phyloP scores from a whole-genome alignment of 805 yeast genomes.

The Blastobotrys muscicola region DNA sequence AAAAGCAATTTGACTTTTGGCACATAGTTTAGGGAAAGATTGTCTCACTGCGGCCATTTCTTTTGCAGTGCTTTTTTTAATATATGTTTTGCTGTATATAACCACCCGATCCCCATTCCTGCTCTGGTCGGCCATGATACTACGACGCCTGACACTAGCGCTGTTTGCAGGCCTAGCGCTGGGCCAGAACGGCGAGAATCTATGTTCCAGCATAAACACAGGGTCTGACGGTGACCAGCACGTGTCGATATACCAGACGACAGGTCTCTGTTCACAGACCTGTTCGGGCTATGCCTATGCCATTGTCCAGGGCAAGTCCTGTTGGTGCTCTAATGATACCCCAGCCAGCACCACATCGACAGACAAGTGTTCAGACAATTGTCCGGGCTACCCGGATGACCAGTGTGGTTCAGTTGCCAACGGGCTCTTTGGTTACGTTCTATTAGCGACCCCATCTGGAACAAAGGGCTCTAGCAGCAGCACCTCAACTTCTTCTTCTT shows the following conservation, averaged over 20 bases:
- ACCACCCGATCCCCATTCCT: too few species aligned
- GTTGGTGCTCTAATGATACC: conserved; percentile 53
- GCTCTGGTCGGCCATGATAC: too few species aligned
- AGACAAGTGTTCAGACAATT: conserved; percentile 27
- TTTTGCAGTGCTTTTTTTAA: too few species aligned
- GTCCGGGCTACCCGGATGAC: conserved; percentile 40
- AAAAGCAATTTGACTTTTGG: too few species aligned
- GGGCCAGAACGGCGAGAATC: conserved; percentile 3
- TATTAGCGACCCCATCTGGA: conserved; percentile 29
- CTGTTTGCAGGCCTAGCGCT: too few species aligned
- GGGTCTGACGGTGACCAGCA: conserved; percentile 21
- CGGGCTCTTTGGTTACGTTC: conserved; percentile 47
- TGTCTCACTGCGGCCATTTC: too few species aligned
- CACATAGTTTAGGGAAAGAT: too few species aligned
- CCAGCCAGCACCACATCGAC: conserved; percentile 36
- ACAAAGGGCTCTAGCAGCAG: conserved; percentile 18
- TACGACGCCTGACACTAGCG: too few species aligned
- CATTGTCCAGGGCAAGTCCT: conserved; percentile 39
- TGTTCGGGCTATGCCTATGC: conserved; percentile 46
- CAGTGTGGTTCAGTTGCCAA: conserved; percentile 34
- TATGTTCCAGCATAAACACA: conserved; percentile 36
- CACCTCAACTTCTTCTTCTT: conserved; percentile 8
- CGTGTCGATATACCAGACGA: conserved; percentile 30
- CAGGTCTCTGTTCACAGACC: conserved; percentile 42
- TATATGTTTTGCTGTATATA: too few species aligned